A percentile compares a stretch with the other conserved stretches of the same genome.
Evolutionary conservation across 2,329 filamentous ascomycete species (phyloP).

Genomic region (Ambrosiella cleistominuta): DNA sequence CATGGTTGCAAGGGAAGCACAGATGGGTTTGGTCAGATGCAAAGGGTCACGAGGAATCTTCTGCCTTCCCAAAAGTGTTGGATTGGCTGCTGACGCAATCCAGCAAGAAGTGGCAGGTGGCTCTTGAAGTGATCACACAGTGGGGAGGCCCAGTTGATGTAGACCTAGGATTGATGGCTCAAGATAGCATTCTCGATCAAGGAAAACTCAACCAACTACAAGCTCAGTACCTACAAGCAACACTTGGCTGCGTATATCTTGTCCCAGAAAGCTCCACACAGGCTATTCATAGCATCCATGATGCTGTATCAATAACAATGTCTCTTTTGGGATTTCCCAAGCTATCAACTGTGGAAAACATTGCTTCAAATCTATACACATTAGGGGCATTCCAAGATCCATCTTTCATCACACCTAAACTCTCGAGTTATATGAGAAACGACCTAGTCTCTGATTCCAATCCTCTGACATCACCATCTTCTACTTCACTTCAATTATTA

Average conservation of each 20-base stretch:
- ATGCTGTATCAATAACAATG: conserved; percentile 20
- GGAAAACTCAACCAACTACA: conserved; percentile 42
- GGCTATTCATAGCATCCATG: conserved; percentile 25
- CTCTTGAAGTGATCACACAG: conserved; percentile 45
- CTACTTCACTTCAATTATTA: conserved; percentile 14
- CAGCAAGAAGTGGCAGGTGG: conserved; percentile 40
- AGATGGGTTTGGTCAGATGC: conserved; percentile 15
- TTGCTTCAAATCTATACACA: conserved; percentile 12
- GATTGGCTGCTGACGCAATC: conserved; percentile 49
- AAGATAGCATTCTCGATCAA: conserved; percentile 38
- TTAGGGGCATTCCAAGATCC: conserved; percentile 14
- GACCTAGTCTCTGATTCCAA: conserved; percentile 9
- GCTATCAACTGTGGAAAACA: conserved; percentile 29
- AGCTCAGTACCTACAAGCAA: conserved; percentile 47
- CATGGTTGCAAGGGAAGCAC: conserved; percentile 43
- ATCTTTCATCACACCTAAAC: conserved; percentile 16
- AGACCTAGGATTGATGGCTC: conserved; percentile 43
- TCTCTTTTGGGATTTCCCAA: conserved; percentile 36
- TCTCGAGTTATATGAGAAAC: conserved; percentile 20
- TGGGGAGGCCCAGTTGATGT: conserved; percentile 60
- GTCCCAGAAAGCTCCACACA: conserved; percentile 41
- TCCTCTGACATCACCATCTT: conserved; percentile 3
- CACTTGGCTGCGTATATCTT: conserved; percentile 49
- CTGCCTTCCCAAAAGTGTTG: conserved; percentile 53
- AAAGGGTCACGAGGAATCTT: conserved; percentile 22